Conservation (phyloP, 164 flowering plant species). For the Dillenia suffruticosa region DNA sequence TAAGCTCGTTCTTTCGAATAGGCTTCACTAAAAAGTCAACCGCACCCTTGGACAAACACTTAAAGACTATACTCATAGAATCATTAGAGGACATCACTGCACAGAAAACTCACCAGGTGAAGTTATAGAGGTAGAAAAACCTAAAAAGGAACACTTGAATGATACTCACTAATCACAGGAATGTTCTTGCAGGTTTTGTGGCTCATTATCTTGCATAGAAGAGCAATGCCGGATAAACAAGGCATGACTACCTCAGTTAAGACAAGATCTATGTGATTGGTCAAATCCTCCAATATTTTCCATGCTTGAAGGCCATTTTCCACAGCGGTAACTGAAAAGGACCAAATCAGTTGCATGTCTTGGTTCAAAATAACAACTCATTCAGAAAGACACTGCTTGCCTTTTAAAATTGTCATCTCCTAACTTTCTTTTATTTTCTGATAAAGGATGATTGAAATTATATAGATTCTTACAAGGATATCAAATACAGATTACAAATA, state of each 20-base stretch:
- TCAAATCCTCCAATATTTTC: conserved; percentile 56
- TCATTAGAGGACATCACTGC: conserved; percentile 82
- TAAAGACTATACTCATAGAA: conserved; percentile 68
- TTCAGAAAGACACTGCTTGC: too few species aligned
- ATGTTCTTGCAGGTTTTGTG: conserved; percentile 60
- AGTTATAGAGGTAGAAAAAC: background rate
- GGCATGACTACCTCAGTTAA: conserved; percentile 81
- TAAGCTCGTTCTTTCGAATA: conserved; percentile 70
- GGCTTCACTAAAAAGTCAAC: conserved; percentile 74
- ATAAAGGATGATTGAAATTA: too few species aligned
- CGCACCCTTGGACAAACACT: conserved; percentile 68
- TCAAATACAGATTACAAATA: too few species aligned
- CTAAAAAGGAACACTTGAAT: conserved; percentile 7
- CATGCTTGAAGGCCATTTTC: conserved; percentile 83
- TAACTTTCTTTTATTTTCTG: too few species aligned
- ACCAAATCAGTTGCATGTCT: background rate
- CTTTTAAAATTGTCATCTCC: too few species aligned
- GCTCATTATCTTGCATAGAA: conserved; percentile 68
- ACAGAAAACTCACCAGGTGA: conserved; percentile 30
- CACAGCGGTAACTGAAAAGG: conserved; percentile 51
- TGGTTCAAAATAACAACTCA: too few species aligned
- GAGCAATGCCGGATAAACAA: conserved; percentile 61
- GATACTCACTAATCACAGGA: conserved; percentile 82
- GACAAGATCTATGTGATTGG: conserved; percentile 60
- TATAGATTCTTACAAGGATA: too few species aligned